Evolutionary conservation across 345 rosid genomes (phyloP), one percentile per base, ranked within the genome.

Genomic region (Ailanthus altissimus): DNA sequence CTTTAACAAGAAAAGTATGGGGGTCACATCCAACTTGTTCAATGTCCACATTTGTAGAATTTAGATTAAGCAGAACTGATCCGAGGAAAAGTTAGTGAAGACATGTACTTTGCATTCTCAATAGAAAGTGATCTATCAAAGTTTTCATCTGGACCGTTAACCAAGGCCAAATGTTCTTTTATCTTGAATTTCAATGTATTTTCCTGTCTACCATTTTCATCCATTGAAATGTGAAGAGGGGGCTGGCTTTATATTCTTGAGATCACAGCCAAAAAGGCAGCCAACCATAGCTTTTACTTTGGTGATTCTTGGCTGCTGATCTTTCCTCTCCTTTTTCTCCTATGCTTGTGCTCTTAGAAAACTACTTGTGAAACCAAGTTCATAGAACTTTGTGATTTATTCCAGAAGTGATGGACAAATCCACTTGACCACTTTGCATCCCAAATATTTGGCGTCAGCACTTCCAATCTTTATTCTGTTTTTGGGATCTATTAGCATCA

Each of bases 51-150:
- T 45, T 32, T 61, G 36, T 60, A 57, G n/a, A n/a, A n/a, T n/a
- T n/a, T n/a, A n/a, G 57, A 71, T 25, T 40, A 70, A 51, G 38
- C 74, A 73, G 77, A 76, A 68, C 65, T 60, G 74, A 78, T 73
- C 75, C 81, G 14, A 32, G 28, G 11, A 73, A 77, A 78, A 59
- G 51, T 16, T 50, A 46, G 40, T 42, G 25, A 58, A 25, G 72
- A 47, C 54, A 0, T 23, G 56, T 47, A 61, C 61, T 56, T 60
- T 26, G 69, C 77, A 46, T 25, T 65, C 62, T 72, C 20, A 43
- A n/a, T 38, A 18, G 0, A 0, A 38, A 66, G 66, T 75, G 80
- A 75, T 64, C 76, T 73, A 62, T 23, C 20, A n/a, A 40, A 64
- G 73, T 23, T 75, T 66, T 32, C 73, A 42, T 38, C 53, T 45